A percentile compares a stretch with the other conserved stretches of the same genome.
Conservation (phyloP, 2,329 filamentous ascomycete genomes). For the Sporothrix luriei region DNA sequence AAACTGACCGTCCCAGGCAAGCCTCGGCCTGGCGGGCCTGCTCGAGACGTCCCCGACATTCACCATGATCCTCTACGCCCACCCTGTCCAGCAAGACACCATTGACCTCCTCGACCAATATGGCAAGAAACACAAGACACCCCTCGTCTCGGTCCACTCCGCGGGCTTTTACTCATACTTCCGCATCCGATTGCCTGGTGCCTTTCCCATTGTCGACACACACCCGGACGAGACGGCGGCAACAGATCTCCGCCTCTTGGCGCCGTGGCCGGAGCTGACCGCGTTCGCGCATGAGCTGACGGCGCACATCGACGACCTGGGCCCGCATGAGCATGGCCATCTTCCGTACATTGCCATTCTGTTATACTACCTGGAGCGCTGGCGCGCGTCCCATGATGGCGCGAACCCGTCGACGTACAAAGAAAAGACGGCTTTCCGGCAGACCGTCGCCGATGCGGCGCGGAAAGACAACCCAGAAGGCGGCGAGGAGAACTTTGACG, state of each 20-base stretch:
- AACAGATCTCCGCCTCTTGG: slow-evolving; percentile 79
- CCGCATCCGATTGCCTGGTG: slow-evolving; percentile 72
- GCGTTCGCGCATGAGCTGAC: slow-evolving; percentile 69
- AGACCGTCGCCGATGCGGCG: slow-evolving; percentile 66
- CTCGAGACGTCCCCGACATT: slow-evolving; percentile 50
- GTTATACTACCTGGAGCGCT: slow-evolving; percentile 77
- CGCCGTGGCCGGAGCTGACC: slow-evolving; percentile 81
- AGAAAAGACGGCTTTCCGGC: slow-evolving; percentile 83
- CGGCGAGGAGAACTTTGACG: slow-evolving; percentile 95
- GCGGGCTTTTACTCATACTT: slow-evolving; percentile 91
- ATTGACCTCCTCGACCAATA: slow-evolving; percentile 53
- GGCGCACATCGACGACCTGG: slow-evolving; percentile 67
- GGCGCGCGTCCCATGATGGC: slow-evolving; percentile 72
- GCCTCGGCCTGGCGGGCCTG: slow-evolving; percentile 39
- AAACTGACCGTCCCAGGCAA: slow-evolving; percentile 1
- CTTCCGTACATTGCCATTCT: slow-evolving; percentile 84
- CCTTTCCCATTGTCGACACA: slow-evolving; percentile 91
- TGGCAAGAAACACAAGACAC: slow-evolving; percentile 61
- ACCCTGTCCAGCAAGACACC: slow-evolving; percentile 52
- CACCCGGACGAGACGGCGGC: slow-evolving; percentile 87
- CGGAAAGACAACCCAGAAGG: slow-evolving; percentile 77
- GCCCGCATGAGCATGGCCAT: slow-evolving; percentile 84
- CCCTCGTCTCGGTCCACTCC: slow-evolving; percentile 82
- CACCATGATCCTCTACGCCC: slow-evolving; percentile 59
- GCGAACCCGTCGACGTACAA: slow-evolving; percentile 72